These are phyloP conservation scores for Botryosphaeria dothidea DNA, from an alignment of 2,329 filamentous ascomycete genomes.

Conservation along the genomic window DNA sequence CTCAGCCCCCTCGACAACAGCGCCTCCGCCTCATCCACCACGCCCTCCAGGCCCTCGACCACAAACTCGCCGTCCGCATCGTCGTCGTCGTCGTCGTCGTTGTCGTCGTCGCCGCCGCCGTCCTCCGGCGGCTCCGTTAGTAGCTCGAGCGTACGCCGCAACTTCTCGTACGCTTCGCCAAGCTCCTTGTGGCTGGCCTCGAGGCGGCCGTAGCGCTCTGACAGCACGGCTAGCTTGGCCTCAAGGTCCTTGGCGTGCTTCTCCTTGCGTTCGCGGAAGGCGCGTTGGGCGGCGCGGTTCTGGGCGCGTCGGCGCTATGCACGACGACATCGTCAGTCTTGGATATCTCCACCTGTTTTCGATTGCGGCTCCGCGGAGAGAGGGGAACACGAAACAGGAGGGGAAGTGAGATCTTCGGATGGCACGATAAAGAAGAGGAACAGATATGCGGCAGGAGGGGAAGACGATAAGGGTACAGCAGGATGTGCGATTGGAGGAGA, in stretches of 20 bases:
- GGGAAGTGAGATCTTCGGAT: no score
- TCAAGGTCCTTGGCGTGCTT: slow-evolving; percentile 67
- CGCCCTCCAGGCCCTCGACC: slow-evolving; percentile 28
- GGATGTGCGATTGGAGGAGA: no score
- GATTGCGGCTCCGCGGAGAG: no score
- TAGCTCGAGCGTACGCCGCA: slow-evolving; percentile 25
- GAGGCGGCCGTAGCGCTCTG: slow-evolving; percentile 58
- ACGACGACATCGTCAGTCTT: neutral
- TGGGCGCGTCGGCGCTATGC: slow-evolving; percentile 58
- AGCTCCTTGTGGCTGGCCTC: slow-evolving; percentile 53
- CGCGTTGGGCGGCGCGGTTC: slow-evolving; percentile 62
- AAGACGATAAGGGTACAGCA: no score
- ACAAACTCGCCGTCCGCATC: neutral
- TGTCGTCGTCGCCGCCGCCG: no score
- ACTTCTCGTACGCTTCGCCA: slow-evolving; percentile 40
- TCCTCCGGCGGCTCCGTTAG: slow-evolving; percentile 25
- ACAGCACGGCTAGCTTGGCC: slow-evolving; percentile 54
- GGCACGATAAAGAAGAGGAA: no score
- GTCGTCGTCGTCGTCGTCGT: slow-evolving; percentile 26
- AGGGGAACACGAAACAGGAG: no score
- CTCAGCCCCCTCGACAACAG: slow-evolving; percentile 18
- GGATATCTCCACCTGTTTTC: no score
- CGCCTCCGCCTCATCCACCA: neutral
- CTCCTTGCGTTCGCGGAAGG: slow-evolving; percentile 64
- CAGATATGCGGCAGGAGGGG: no score